Evolutionary conservation across 805 yeast species (phyloP).

Genomic region (Hemisphaericaspora nanyangensis): DNA sequence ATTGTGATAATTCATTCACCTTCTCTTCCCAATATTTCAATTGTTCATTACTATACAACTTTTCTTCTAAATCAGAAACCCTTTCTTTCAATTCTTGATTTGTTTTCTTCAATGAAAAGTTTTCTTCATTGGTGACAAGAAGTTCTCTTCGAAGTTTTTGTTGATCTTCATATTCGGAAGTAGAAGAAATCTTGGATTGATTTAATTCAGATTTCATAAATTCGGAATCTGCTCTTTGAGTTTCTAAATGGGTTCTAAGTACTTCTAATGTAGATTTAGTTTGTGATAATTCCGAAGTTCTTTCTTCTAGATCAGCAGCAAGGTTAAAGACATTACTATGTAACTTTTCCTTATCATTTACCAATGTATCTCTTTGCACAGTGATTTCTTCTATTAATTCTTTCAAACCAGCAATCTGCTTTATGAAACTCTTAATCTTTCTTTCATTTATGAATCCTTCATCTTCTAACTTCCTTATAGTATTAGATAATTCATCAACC

Average conservation of each 20-base stretch:
- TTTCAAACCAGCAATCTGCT: constrained; percentile 55
- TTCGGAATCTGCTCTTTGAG: constrained; percentile 29
- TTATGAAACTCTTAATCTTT: constrained; percentile 29
- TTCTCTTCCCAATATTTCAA: constrained; percentile 60
- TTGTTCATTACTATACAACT: constrained; percentile 48
- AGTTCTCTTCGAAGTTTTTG: constrained; percentile 45
- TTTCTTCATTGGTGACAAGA: constrained; percentile 61
- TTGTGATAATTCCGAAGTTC: constrained; percentile 18
- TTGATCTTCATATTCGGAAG: constrained; percentile 31
- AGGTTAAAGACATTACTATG: constrained; percentile 28
- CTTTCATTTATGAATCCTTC: constrained; percentile 35
- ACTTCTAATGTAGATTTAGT: constrained; percentile 25
- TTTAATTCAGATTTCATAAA: constrained; percentile 32
- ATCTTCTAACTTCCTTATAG: constrained; percentile 26
- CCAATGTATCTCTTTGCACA: constrained; percentile 58
- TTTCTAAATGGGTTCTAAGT: constrained; percentile 31
- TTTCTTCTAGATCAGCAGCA: constrained; percentile 24
- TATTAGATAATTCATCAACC: constrained; percentile 24
- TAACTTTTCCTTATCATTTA: constrained; percentile 31
- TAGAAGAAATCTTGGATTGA: constrained; percentile 23
- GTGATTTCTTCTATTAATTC: constrained; percentile 58
- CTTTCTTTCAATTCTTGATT: constrained; percentile 49
- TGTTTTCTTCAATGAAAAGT: constrained; percentile 55
- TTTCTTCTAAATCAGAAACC: constrained; percentile 44
- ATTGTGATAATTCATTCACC: constrained; percentile 48